Evolutionary conservation across 495 filamentous ascomycete genomes (phyloP).

Genomic region (Aspergillus affinis): DNA sequence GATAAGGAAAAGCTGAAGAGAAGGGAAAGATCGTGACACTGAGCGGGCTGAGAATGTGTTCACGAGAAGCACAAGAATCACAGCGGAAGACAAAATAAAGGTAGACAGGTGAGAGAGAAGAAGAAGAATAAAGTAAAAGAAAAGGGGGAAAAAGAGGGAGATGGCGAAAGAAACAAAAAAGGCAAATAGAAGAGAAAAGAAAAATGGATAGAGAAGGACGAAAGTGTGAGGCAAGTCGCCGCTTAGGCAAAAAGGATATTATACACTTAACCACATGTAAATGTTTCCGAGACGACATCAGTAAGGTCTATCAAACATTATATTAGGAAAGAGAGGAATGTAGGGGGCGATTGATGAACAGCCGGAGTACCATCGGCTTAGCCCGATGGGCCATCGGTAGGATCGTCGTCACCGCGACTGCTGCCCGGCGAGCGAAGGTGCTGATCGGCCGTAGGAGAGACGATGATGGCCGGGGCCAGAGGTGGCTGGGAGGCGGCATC

Average conservation of each 20-base stretch:
- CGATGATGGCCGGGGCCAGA: conserved; percentile 38
- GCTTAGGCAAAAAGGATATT: conserved; percentile 14
- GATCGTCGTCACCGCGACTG: conserved; percentile 21
- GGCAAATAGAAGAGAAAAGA: conserved; percentile 14
- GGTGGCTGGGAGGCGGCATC: conserved; percentile 19
- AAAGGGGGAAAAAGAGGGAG: too few relatives aligned
- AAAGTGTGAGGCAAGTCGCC: neutral
- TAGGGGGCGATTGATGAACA: neutral
- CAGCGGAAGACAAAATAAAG: neutral
- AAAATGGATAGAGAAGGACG: conserved; percentile 13
- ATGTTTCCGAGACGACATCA: conserved; percentile 37
- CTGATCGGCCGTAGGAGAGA: conserved; percentile 34
- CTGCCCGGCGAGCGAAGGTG: conserved; percentile 23
- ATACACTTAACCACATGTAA: conserved; percentile 26
- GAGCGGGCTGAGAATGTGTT: neutral
- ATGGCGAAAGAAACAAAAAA: conserved; percentile 3
- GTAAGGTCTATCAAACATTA: conserved; percentile 42
- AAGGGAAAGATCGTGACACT: neutral
- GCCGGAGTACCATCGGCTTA: too few relatives aligned
- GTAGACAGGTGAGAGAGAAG: conserved; percentile 1
- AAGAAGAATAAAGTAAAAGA: too few relatives aligned
- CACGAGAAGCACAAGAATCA: neutral
- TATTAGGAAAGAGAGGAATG: conserved; percentile 24
- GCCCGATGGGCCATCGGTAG: neutral
- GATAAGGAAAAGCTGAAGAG: neutral